Conservation (phyloP, 805 yeast genomes). For the Schwanniomyces sp. region DNA sequence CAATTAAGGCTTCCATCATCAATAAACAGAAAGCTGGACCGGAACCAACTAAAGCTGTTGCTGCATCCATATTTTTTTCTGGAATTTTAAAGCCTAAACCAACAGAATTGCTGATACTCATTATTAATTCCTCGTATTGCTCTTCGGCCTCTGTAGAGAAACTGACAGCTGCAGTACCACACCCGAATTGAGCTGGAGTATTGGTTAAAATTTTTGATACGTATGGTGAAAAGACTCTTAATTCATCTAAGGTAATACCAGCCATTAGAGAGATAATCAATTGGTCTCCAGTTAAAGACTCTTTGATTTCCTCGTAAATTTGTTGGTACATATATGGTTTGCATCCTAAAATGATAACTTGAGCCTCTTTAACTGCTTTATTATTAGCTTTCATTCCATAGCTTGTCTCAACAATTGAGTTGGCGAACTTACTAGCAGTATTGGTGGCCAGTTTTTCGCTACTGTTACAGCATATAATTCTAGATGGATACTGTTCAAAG, state of each 20-base stretch:
- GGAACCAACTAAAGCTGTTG: constrained; percentile 92
- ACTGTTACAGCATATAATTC: constrained; percentile 78
- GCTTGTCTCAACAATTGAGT: constrained; percentile 49
- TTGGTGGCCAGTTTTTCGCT: constrained; percentile 34
- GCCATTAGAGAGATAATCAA: constrained; percentile 83
- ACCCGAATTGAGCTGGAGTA: constrained; percentile 91
- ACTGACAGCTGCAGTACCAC: constrained; percentile 93
- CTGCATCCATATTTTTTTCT: constrained; percentile 94
- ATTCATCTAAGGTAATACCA: constrained; percentile 82
- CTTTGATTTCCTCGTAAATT: constrained; percentile 53
- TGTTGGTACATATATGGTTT: constrained; percentile 79
- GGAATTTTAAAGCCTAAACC: constrained; percentile 70
- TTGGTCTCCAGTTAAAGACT: constrained; percentile 48
- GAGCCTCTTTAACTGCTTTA: constrained; percentile 61
- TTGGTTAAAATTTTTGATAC: constrained; percentile 97
- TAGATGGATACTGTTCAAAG: constrained; percentile 59
- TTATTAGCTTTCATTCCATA: constrained; percentile 45
- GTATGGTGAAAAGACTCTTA: constrained; percentile 50
- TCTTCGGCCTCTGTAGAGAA: constrained; percentile 53
- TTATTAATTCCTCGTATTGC: constrained; percentile 45
- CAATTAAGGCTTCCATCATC: constrained; percentile 88
- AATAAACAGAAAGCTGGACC: constrained; percentile 94
- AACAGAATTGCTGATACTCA: constrained; percentile 58
- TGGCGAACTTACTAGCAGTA: constrained; percentile 44
- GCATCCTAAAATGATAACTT: constrained; percentile 77